Percentiles rank a stretch among this genome's conserved stretches.
Conservation (phyloP, 805 yeast genomes). For the Isabelozyma heimii region DNA sequence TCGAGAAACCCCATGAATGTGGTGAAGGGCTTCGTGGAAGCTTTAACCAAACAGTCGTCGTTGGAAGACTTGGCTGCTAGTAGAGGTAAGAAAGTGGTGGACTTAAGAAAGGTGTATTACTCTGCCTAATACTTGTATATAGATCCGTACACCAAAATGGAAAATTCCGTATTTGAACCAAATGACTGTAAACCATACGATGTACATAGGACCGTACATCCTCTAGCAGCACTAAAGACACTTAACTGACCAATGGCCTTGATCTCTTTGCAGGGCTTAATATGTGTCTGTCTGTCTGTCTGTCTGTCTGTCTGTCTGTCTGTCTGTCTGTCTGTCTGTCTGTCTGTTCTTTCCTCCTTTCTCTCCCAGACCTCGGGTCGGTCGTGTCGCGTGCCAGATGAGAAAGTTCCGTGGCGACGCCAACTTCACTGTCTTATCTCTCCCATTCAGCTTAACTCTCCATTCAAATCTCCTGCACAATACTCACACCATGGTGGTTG, state of each 20-base stretch:
- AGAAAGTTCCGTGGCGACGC: not conserved
- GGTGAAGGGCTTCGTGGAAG: constrained; percentile 84
- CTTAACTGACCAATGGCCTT: too few species aligned
- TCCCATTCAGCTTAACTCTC: not conserved
- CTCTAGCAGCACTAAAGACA: not conserved
- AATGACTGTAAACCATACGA: too few species aligned
- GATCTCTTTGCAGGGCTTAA: too few species aligned
- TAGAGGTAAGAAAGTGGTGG: constrained; percentile 94
- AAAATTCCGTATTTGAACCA: not conserved
- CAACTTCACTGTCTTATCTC: too few species aligned
- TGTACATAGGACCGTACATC: too few species aligned
- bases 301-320: too few species aligned
- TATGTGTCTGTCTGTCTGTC: too few species aligned
- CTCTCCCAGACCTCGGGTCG: not conserved
- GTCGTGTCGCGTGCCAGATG: not conserved
- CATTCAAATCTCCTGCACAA: not conserved
- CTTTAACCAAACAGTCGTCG: constrained; percentile 74
- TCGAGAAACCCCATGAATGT: constrained; percentile 95
- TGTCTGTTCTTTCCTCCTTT: too few species aligned
- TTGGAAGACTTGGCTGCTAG: constrained; percentile 84
- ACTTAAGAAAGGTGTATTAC: constrained; percentile 87
- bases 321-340: too few species aligned
- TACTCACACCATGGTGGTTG: constrained; percentile 36
- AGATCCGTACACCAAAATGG: not conserved
- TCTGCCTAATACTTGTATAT: constrained; percentile 33